Percentiles rank a stretch among this genome's conserved stretches.
These are phyloP conservation scores for Phaeolepiota aurea DNA, from an alignment of 768 basidiomycete genomes.

Conservation along the genomic window DNA sequence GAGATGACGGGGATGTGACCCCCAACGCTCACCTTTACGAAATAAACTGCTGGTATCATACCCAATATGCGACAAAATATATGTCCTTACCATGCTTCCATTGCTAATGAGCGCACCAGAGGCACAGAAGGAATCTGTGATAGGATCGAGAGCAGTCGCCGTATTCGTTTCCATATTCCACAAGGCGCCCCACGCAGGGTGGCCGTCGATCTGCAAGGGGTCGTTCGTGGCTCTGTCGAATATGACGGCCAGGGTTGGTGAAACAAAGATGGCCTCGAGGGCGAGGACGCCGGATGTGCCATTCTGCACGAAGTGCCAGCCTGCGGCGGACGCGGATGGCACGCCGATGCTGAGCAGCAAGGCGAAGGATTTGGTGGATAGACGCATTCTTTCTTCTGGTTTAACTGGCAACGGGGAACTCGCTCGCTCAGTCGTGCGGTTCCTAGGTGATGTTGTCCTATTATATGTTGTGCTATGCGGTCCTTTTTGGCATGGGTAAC, in stretches of 20 bases:
- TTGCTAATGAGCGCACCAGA: slow-evolving; percentile 32
- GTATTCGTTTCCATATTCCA: slow-evolving; percentile 31
- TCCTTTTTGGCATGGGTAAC: not conserved
- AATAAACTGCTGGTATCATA: slow-evolving; percentile 4
- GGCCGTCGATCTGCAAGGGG: slow-evolving; percentile 28
- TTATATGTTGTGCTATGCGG: not conserved
- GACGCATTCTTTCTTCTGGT: not conserved
- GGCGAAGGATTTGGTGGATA: not conserved
- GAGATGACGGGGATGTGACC: slow-evolving; percentile 19
- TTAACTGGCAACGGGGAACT: not conserved
- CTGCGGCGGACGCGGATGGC: slow-evolving; percentile 1
- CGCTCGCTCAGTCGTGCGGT: too few relatives aligned
- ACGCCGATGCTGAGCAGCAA: not conserved
- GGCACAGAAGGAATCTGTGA: slow-evolving; percentile 34
- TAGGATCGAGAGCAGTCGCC: slow-evolving; percentile 22
- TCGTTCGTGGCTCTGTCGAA: slow-evolving; percentile 26
- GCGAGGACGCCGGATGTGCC: slow-evolving; percentile 19
- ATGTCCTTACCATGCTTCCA: slow-evolving; percentile 28
- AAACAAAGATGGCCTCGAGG: slow-evolving; percentile 19
- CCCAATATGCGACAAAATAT: too few relatives aligned
- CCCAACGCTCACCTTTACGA: slow-evolving; percentile 19
- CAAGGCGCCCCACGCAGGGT: slow-evolving; percentile 38
- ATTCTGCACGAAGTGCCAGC: slow-evolving; percentile 20
- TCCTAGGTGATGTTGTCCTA: not conserved
- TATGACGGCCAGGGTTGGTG: slow-evolving; percentile 19